phyloP scores from a whole-genome alignment of 352 stramenopile genomes.

The Phytophthora rubi region DNA sequence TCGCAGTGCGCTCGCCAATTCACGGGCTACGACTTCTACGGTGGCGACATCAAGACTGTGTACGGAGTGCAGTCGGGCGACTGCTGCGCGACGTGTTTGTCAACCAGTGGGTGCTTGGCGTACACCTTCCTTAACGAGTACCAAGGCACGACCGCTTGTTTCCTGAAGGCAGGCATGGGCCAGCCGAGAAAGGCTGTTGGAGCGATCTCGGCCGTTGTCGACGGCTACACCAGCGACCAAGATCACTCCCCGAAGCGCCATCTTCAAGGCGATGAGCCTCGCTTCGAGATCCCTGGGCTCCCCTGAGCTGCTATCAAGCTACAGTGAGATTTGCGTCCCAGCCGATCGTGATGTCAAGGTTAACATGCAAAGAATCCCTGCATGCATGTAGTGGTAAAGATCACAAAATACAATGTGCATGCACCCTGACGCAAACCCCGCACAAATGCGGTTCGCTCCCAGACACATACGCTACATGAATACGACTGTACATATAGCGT shows the following conservation, averaged over 20 bases:
- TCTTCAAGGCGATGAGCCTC: background rate
- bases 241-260: slow-evolving; percentile 17
- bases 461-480: no score
- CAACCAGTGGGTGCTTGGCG: slow-evolving; percentile 47
- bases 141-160: slow-evolving; percentile 40
- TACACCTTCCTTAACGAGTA: slow-evolving; percentile 61
- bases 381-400: background rate
- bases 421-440: no score
- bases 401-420: background rate
- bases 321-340: background rate
- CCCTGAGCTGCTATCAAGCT: background rate
- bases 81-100: slow-evolving; percentile 52
- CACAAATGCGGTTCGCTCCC: no score
- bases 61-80: slow-evolving; percentile 37
- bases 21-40: slow-evolving; percentile 57
- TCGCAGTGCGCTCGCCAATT: slow-evolving; percentile 45
- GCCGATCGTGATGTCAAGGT: background rate
- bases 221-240: slow-evolving; percentile 37
- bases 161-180: slow-evolving; percentile 45
- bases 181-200: slow-evolving; percentile 33
- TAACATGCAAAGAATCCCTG: no score
- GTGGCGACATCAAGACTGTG: slow-evolving; percentile 50
- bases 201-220: slow-evolving; percentile 42
- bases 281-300: slow-evolving; percentile 1
- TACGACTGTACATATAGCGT: no score